These are phyloP conservation scores for Macaranga tanarius DNA, from an alignment of 441 rosid species.

Conservation along the genomic window DNA sequence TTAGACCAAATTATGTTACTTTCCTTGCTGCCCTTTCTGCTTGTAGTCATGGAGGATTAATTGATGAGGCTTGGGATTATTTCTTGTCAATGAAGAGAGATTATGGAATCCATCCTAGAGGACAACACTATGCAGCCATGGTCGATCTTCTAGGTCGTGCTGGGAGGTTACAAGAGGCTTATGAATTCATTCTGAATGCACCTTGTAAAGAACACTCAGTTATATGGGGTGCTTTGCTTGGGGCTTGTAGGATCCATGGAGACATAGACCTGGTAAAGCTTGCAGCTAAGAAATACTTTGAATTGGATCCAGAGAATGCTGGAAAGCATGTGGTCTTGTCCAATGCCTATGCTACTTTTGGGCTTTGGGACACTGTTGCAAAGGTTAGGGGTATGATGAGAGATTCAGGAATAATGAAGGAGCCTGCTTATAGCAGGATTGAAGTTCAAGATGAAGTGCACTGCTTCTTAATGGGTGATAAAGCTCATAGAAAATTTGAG, in stretches of 20 bases:
- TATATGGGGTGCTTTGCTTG: constrained; percentile 80
- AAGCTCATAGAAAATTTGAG: constrained; percentile 41
- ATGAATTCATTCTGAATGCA: constrained; percentile 54
- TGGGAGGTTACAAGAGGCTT: constrained; percentile 71
- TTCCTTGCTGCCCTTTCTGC: constrained; percentile 80
- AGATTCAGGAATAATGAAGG: constrained; percentile 52
- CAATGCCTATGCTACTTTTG: constrained; percentile 64
- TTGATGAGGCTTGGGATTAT: constrained; percentile 54
- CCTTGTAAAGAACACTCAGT: constrained; percentile 60
- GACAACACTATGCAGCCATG: constrained; percentile 71
- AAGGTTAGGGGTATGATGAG: constrained; percentile 59
- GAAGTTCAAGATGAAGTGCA: constrained; percentile 63
- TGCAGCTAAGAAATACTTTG: constrained; percentile 53
- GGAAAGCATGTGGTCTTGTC: constrained; percentile 70
- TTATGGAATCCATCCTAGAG: constrained; percentile 60
- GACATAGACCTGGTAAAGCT: constrained; percentile 51
- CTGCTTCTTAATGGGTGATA: constrained; percentile 53
- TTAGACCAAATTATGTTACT: constrained; percentile 64
- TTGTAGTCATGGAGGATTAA: constrained; percentile 77
- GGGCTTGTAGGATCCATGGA: constrained; percentile 69
- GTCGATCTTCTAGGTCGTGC: constrained; percentile 80
- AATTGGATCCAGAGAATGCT: constrained; percentile 61
- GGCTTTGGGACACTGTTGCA: constrained; percentile 63
- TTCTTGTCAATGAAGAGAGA: constrained; percentile 58
- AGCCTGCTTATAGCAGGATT: constrained; percentile 69